phyloP scores from a whole-genome alignment of 148 eudicot species.

The Arctostaphylos glauca region DNA sequence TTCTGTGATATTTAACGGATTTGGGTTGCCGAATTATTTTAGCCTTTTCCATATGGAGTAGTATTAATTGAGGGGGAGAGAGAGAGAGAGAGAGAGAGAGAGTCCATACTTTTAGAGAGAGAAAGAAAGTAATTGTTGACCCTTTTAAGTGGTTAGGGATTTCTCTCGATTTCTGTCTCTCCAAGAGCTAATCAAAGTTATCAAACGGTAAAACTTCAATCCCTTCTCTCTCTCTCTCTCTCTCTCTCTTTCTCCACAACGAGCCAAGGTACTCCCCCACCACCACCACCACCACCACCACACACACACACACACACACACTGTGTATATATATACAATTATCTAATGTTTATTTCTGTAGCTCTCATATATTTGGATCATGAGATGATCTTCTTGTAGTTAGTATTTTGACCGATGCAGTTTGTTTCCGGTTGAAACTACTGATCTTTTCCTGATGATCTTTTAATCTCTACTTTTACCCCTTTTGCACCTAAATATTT shows the following conservation, averaged over 20 bases:
- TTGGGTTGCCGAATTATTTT: not conserved
- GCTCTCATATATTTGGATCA: not conserved
- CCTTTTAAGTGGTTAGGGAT: conserved; percentile 3
- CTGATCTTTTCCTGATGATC: not conserved
- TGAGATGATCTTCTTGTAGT: not conserved
- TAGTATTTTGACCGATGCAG: not conserved
- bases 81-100: not conserved
- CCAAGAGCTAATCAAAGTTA: not conserved
- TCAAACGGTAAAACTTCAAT: conserved; percentile 6
- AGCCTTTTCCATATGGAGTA: not conserved
- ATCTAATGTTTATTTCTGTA: no score
- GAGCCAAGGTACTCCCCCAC: not conserved
- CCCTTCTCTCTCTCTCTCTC: not conserved
- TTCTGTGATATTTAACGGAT: not conserved
- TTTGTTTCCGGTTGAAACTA: not conserved
- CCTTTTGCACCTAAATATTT: no score
- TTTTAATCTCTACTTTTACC: not conserved
- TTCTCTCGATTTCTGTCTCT: not conserved
- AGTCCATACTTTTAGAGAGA: not conserved
- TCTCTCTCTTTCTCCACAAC: not conserved
- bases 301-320: no score
- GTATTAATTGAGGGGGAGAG: not conserved
- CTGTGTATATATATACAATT: not conserved
- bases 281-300: not conserved
- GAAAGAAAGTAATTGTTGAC: conserved; percentile 13